These are phyloP conservation scores for Lupinus albus DNA, from an alignment of 306 rosid genomes.

Conservation along the genomic window DNA sequence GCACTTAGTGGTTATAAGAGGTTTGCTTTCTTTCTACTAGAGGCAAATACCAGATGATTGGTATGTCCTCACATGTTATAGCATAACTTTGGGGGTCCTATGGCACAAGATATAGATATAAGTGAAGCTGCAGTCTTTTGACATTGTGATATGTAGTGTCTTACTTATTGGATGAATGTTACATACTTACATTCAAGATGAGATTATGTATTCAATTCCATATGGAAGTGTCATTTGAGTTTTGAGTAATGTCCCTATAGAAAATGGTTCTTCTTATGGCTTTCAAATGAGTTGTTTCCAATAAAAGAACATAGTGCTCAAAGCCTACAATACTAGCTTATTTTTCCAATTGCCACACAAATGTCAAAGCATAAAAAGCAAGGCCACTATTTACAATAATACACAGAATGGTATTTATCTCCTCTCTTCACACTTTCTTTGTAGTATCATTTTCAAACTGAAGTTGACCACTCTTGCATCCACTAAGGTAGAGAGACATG, in stretches of 20 bases:
- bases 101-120: conserved; percentile 29
- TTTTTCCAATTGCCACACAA: conserved; percentile 23
- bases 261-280: conserved; percentile 26
- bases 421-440: conserved; percentile 20
- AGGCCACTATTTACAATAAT: conserved; percentile 32
- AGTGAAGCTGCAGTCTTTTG: neutral
- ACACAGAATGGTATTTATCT: conserved; percentile 32
- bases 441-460: conserved; percentile 30
- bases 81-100: conserved; percentile 14
- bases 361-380: conserved; percentile 29
- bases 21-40: conserved; percentile 34
- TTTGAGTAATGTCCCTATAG: conserved; percentile 10
- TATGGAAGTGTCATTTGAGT: conserved; percentile 10
- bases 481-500: neutral
- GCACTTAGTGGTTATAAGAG: conserved; percentile 28
- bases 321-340: conserved; percentile 35
- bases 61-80: conserved; percentile 3
- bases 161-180: neutral
- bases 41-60: conserved; percentile 26
- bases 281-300: conserved; percentile 16
- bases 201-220: conserved; percentile 32
- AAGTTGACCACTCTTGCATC: conserved; percentile 31
- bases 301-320: neutral
- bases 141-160: conserved; percentile 14
- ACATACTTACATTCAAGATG: conserved; percentile 32